Evolutionary conservation across 495 filamentous ascomycete genomes (phyloP), one percentile per base, ranked within the genome.

Genomic region (Aspergillus coremiiformis): DNA sequence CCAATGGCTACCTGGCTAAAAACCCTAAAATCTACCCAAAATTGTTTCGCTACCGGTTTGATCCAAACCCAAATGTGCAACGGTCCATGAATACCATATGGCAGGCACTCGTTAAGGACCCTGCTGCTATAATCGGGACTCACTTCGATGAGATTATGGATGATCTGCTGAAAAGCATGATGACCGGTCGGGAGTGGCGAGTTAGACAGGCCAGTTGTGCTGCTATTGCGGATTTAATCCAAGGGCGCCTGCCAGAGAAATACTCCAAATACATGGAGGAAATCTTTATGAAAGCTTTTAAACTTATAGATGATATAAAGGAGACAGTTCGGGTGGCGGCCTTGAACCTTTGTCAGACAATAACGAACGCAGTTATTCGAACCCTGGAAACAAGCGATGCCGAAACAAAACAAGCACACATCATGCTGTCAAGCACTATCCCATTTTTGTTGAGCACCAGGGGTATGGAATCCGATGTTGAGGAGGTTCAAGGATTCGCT

Each of bases 41-140:
- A 65, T 76, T 98, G 5, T 98, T 86, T 66, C 81, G 93, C 27
- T 98, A 96, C 71, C 76, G 89, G 26, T 96, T 96, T 44, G 93
- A 98, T 67, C 93, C 93, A 0, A 96, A 95, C 62, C 80, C 84
- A 4, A 91, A 89, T 63, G 93, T 97, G 19, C 87, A 88, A 61
- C 82, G 84, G 39, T 91, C 91, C 4, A 98, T 98, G 93, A 90
- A 93, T 53, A 87, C 92, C 49, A 98, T 98, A 56, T 97, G 93
- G 93, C 87, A 85, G 59, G 84, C 92, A 0, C 65, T 97, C 27
- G 89, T 97, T 49, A 93, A 90, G 63, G 89, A 96, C 52, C 77
- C 86, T 9, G 81, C 78, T 2, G 76, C 78, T 7, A 85, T 86
- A 17, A 74, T 95, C 44, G 82, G 89, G 56, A 70, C 70, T 7